phyloP scores from a whole-genome alignment of 1,139 yeast species.

The Candida sp. region DNA sequence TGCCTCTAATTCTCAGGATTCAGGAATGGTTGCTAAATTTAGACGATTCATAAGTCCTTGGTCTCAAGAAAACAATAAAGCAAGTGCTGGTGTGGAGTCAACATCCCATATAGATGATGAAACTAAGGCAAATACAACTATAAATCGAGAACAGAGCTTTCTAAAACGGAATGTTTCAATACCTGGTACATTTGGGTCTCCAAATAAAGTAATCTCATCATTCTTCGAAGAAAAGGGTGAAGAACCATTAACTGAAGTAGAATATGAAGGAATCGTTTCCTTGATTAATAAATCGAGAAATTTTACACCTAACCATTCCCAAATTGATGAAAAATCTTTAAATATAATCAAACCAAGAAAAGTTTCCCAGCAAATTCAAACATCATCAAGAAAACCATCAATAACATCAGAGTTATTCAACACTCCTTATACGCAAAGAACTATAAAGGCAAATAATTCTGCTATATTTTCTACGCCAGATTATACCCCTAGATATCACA shows the following conservation, averaged over 20 bases:
- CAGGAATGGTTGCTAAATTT: slow-evolving; percentile 28
- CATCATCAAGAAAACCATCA: slow-evolving; percentile 1
- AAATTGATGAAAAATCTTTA: not conserved
- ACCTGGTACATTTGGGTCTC: slow-evolving; percentile 10
- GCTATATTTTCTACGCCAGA: slow-evolving; percentile 34
- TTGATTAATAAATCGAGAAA: slow-evolving; percentile 28
- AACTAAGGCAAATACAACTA: slow-evolving; percentile 2
- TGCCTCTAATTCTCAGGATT: slow-evolving; percentile 8
- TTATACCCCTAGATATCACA: slow-evolving; percentile 37
- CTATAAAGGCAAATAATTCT: slow-evolving; percentile 5
- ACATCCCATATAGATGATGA: slow-evolving; percentile 2
- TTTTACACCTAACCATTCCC: slow-evolving; percentile 6
- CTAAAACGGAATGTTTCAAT: slow-evolving; percentile 1
- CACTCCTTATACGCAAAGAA: slow-evolving; percentile 9
- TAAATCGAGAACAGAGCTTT: not conserved
- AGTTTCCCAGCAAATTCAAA: slow-evolving; percentile 6
- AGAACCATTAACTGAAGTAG: slow-evolving; percentile 68
- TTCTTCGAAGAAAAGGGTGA: slow-evolving; percentile 80
- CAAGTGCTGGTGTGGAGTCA: slow-evolving; percentile 1
- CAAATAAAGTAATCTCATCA: slow-evolving; percentile 60
- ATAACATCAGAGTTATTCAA: slow-evolving; percentile 2
- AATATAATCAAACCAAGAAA: slow-evolving; percentile 1
- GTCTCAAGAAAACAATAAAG: slow-evolving; percentile 2
- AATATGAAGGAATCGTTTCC: slow-evolving; percentile 82
- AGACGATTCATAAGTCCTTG: slow-evolving; percentile 16